Evolutionary conservation across 2,329 filamentous ascomycete genomes (phyloP).

Genomic region (Thielaviopsis ethacetica): DNA sequence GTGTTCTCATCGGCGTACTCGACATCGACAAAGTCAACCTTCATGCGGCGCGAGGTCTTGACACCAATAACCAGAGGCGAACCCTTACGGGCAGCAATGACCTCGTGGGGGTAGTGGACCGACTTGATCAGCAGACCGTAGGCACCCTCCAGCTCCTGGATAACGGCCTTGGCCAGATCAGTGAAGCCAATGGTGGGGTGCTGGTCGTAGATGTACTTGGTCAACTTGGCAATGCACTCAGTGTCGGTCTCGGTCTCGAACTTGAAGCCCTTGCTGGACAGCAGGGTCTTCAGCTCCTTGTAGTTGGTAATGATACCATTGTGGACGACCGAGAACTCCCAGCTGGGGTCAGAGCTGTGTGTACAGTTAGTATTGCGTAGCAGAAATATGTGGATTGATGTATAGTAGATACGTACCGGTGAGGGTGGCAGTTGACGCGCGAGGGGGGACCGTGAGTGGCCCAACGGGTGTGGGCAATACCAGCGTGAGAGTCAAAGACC

Average conservation of each 20-base stretch:
- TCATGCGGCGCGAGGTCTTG: conserved; percentile 96
- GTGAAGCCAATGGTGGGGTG: conserved; percentile 93
- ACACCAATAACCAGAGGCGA: conserved; percentile 92
- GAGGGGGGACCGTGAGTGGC: conserved; percentile 93
- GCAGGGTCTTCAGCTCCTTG: conserved; percentile 92
- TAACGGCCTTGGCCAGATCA: conserved; percentile 89
- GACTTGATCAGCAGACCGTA: conserved; percentile 97
- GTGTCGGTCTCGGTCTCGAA: conserved; percentile 99
- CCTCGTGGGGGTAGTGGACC: conserved; percentile 94
- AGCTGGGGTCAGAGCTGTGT: conserved; percentile 70
- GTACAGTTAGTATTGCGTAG: background rate
- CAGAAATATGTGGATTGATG: background rate
- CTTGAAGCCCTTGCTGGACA: conserved; percentile 87
- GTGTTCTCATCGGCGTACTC: conserved; percentile 81
- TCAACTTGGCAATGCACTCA: conserved; percentile 96
- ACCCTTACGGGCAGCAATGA: conserved; percentile 95
- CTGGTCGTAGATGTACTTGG: conserved; percentile 94
- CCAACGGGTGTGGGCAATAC: conserved; percentile 98
- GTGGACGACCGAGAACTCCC: conserved; percentile 96
- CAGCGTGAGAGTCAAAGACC: conserved; percentile 93
- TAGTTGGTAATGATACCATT: conserved; percentile 99
- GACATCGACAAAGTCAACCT: conserved; percentile 99
- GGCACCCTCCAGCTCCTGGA: conserved; percentile 94
- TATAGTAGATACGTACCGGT: conserved; percentile 48
- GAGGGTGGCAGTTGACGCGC: conserved; percentile 91